phyloP scores from a whole-genome alignment of 1,139 yeast species.

The Nematodospora anomalae region DNA sequence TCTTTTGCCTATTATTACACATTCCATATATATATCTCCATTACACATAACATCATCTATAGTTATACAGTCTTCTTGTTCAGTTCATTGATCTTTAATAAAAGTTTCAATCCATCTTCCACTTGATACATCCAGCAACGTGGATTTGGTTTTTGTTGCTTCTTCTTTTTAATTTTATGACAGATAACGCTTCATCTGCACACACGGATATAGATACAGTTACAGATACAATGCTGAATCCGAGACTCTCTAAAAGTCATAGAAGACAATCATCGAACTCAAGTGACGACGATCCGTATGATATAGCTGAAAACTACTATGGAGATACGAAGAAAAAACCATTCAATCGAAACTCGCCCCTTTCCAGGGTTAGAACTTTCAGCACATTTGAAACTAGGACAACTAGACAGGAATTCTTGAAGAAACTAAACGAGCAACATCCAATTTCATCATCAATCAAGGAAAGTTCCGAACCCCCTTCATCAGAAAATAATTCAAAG shows the following conservation, averaged over 20 bases:
- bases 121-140: no score
- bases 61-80: no score
- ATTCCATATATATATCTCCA: no score
- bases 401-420: conserved; percentile 14
- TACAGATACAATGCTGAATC: neutral
- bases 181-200: no score
- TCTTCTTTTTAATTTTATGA: neutral
- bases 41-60: no score
- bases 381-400: conserved; percentile 39
- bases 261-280: conserved; percentile 30
- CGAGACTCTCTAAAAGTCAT: conserved; percentile 9
- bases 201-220: neutral
- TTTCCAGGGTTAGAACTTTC: conserved; percentile 52
- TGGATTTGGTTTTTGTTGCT: conserved; percentile 1
- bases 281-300: conserved; percentile 60
- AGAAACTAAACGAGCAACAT: conserved; percentile 10
- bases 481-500: conserved; percentile 8
- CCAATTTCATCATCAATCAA: conserved; percentile 9
- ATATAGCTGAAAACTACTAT: conserved; percentile 68
- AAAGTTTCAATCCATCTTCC: no score
- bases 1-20: no score
- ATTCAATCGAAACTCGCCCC: conserved; percentile 27
- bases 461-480: conserved; percentile 13
- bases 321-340: conserved; percentile 58
- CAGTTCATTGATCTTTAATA: no score